Conservation (phyloP, 352 stramenopile species). For the Phytophthora multivora region DNA sequence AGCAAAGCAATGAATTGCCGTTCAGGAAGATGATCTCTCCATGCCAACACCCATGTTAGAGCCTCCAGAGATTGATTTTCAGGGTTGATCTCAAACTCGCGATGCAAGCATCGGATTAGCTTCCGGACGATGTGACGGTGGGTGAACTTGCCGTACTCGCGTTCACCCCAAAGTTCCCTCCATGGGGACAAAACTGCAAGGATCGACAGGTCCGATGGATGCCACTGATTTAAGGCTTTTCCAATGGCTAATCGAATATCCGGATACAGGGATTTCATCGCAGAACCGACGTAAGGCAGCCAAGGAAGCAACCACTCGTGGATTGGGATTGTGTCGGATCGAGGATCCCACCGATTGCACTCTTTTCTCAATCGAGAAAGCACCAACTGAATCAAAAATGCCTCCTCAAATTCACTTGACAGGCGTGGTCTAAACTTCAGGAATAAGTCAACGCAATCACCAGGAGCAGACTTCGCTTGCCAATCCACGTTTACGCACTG, state of each 20-base stretch:
- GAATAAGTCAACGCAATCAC: constrained; percentile 49
- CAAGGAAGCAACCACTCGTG: constrained; percentile 86
- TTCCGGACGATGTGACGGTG: constrained; percentile 80
- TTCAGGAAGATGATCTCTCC: constrained; percentile 67
- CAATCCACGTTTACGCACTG: constrained; percentile 77
- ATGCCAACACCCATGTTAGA: constrained; percentile 77
- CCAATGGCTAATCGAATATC: constrained; percentile 71
- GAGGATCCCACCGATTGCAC: constrained; percentile 65
- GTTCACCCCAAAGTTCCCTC: constrained; percentile 73
- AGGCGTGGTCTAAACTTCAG: constrained; percentile 57
- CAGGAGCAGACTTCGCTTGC: constrained; percentile 44
- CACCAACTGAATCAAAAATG: constrained; percentile 70
- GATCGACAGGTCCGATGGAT: constrained; percentile 76
- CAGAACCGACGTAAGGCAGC: constrained; percentile 46
- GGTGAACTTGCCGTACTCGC: constrained; percentile 87
- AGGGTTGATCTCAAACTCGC: constrained; percentile 84
- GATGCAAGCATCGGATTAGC: constrained; percentile 74
- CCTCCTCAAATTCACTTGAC: constrained; percentile 49
- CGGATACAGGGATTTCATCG: constrained; percentile 62
- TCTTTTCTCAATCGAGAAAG: constrained; percentile 72
- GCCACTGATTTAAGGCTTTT: constrained; percentile 76
- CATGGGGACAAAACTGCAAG: constrained; percentile 69
- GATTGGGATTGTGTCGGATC: constrained; percentile 52
- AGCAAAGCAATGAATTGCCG: constrained; percentile 83
- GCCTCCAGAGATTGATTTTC: constrained; percentile 69